These are phyloP conservation scores for Phytophthora lateralis DNA, from an alignment of 352 stramenopile genomes.

Conservation along the genomic window DNA sequence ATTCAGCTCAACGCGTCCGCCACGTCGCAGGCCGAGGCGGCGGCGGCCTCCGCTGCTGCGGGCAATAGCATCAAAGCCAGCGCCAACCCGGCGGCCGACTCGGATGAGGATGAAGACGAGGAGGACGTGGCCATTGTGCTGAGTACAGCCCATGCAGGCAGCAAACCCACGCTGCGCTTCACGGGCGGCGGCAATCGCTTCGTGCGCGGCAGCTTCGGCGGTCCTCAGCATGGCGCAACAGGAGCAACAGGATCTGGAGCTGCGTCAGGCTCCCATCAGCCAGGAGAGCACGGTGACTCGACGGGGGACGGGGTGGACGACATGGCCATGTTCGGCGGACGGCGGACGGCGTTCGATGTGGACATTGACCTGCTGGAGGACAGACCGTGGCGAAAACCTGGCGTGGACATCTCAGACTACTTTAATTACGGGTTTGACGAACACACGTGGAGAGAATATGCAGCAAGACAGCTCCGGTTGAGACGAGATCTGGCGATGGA, in stretches of 20 bases:
- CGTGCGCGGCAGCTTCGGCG: conserved; percentile 63
- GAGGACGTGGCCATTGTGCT: conserved; percentile 87
- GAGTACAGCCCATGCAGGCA: conserved; percentile 58
- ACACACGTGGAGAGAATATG: conserved; percentile 83
- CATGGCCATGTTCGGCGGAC: conserved; percentile 76
- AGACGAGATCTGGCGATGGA: conserved; percentile 76
- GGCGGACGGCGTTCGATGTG: conserved; percentile 91
- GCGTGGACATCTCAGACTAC: conserved; percentile 93
- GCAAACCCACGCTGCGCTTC: conserved; percentile 82
- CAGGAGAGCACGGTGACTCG: conserved; percentile 19
- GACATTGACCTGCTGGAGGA: conserved; percentile 93
- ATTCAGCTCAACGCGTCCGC: conserved; percentile 64
- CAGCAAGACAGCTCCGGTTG: conserved; percentile 70
- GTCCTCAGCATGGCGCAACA: conserved; percentile 39
- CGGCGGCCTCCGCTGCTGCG: conserved; percentile 11
- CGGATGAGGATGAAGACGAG: conserved; percentile 86
- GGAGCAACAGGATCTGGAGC: conserved; percentile 15
- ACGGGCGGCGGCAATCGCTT: conserved; percentile 79
- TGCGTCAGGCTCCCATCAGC: conserved; percentile 11
- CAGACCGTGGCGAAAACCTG: conserved; percentile 90
- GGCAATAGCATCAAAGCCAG: conserved; percentile 10
- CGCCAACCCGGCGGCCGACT: conserved; percentile 45
- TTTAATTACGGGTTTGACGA: conserved; percentile 96
- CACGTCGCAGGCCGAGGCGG: conserved; percentile 31
- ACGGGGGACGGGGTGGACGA: conserved; percentile 61